Base-by-base conservation (phyloP, 805 yeast genomes). In the Ogataea ganodermae region DNA sequence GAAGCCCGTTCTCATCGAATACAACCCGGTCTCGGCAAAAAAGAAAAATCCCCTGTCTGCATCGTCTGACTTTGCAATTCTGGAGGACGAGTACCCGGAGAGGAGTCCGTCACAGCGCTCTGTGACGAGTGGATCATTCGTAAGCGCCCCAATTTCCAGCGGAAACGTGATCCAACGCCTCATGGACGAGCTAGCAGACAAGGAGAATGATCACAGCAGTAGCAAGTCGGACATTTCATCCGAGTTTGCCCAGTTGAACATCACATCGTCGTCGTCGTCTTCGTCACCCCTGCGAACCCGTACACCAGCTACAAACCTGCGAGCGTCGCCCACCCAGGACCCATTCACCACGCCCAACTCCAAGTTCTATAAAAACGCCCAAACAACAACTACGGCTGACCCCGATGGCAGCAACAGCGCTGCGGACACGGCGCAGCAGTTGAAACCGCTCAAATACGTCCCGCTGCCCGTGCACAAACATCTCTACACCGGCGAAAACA, bases 101-200 rank as follows among this genome's bases (percentile, higher is more conserved):
- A 27, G 42, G 23, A 23, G 38, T n/a, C 24, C 40, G 13, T n/a
- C 18, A n/a, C 33, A 13, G 17, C 17, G 33, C 17, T 27, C 31
- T 5, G 31, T 27, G 31, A 6, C 17, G 4, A 30, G 33, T n/a
- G 14, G 33, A 6, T 6, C 18, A 4, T n/a, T 16, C 8, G 17
- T 8, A 8, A 41, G 20, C 21, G 26, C 14, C 14, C 43, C 48
- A 4, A 47, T 53, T 1, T 51, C 56, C 2, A 61, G 56, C 3
- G 37, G 61, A 4, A 65, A 33, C 23, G 23, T 75, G 28, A 46
- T 51, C 0, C 59, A 52, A 1, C 58, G 56, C 13, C 48, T 79
- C 21, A 49, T 61, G 26, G 43, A 49, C 22, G 83, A 78, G 58
- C 51, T 76, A 14, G 48, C 44, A 26, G 41, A 53, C 18, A 49